Evolutionary conservation across 257 asterid genomes (phyloP).

Genomic region (Capsicum baccatum): DNA sequence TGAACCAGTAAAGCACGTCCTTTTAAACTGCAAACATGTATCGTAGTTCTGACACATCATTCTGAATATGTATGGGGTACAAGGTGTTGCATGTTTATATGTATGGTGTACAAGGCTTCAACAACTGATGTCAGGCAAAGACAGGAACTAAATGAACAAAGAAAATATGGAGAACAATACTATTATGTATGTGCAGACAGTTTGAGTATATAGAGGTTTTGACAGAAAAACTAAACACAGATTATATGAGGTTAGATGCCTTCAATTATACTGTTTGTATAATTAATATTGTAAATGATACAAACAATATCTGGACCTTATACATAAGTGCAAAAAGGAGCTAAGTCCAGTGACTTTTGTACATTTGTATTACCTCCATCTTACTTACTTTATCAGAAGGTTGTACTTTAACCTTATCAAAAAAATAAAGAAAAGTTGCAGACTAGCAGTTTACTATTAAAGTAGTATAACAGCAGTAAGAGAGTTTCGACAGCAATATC

Average conservation of each 20-base stretch:
- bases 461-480: conserved; percentile 15
- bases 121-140: not conserved
- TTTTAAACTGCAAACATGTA: not conserved
- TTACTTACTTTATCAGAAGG: not conserved
- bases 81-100: not conserved
- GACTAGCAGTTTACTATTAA: not conserved
- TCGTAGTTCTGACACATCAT: not conserved
- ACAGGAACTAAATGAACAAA: not conserved
- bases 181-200: not conserved
- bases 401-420: conserved; percentile 1
- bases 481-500: not conserved
- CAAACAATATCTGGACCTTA: conserved; percentile 8
- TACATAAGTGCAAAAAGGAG: not conserved
- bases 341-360: not conserved
- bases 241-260: not conserved
- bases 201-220: not conserved
- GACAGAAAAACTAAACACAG: not conserved
- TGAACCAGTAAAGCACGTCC: not conserved
- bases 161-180: conserved; percentile 11
- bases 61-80: not conserved
- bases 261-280: not conserved
- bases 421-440: not conserved
- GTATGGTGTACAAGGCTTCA: not conserved
- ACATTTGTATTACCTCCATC: not conserved
- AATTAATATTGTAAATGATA: not conserved